Percentiles rank a stretch among this genome's conserved stretches.
Conservation (phyloP, 176 grass and related monocot species). For the Raddia guianensis region DNA sequence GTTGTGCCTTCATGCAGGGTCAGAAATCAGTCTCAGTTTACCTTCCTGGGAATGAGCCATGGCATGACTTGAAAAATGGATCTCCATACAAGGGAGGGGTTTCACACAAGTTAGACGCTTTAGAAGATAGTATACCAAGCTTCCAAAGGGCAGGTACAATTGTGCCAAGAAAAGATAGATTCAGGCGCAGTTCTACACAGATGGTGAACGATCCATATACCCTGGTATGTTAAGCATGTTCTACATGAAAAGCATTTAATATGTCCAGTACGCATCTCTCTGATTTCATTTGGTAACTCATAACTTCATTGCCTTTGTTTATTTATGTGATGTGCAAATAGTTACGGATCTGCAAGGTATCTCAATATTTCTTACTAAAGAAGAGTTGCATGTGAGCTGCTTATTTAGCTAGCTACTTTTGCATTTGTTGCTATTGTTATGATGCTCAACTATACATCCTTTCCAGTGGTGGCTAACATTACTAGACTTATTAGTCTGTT, state of each 20-base stretch:
- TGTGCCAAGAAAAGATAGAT: constrained; percentile 92
- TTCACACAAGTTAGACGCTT: constrained; percentile 75
- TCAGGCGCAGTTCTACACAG: constrained; percentile 92
- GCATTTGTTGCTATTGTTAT: neutral
- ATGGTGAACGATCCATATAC: constrained; percentile 98
- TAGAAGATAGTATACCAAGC: constrained; percentile 85
- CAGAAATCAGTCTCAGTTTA: constrained; percentile 79
- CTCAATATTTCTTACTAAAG: neutral
- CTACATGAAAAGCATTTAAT: neutral
- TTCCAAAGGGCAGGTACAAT: constrained; percentile 87
- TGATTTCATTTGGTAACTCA: constrained; percentile 19
- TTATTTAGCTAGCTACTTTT: constrained; percentile 10
- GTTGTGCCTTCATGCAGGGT: constrained; percentile 47
- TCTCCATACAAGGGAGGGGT: constrained; percentile 60
- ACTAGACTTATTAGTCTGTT: constrained; percentile 8
- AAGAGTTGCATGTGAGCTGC: constrained; percentile 29
- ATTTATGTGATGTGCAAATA: constrained; percentile 21
- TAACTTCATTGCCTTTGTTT: constrained; percentile 9
- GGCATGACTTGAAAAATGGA: constrained; percentile 86
- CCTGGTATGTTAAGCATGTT: constrained; percentile 58
- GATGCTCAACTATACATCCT: constrained; percentile 9
- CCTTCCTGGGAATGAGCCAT: constrained; percentile 71
- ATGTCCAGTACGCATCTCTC: neutral
- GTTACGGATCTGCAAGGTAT: neutral
- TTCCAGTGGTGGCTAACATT: constrained; percentile 17